Conservation (phyloP, 2,329 filamentous ascomycete genomes). For the Neophaeococcomyces aloes region DNA sequence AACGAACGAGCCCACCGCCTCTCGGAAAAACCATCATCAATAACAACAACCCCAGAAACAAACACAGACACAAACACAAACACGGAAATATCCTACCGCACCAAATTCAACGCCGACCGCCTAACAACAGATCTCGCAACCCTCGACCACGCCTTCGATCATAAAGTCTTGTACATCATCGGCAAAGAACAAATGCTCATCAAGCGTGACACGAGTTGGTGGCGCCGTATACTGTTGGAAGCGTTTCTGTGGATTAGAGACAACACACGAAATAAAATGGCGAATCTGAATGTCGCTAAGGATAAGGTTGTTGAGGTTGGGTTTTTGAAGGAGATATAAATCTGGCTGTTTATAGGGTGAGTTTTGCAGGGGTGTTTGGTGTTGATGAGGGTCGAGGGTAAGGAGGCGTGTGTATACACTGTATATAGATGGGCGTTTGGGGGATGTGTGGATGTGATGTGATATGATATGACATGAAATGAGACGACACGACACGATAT, state of each 20-base stretch:
- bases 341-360: too few species aligned
- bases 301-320: constrained; percentile 33
- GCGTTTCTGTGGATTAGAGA: constrained; percentile 31
- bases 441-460: too few species aligned
- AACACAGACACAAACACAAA: too few species aligned
- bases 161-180: constrained; percentile 42
- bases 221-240: constrained; percentile 23
- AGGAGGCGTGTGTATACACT: too few species aligned
- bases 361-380: too few species aligned
- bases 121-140: constrained; percentile 21
- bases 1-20: constrained; percentile 2
- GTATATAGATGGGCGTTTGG: too few species aligned
- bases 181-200: constrained; percentile 33
- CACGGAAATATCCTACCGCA: not conserved
- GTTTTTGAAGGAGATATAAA: constrained; percentile 31
- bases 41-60: too few species aligned
- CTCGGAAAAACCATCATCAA: too few species aligned
- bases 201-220: constrained; percentile 22
- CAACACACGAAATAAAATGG: constrained; percentile 30
- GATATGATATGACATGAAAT: too few species aligned
- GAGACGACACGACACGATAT: too few species aligned
- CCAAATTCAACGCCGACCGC: not conserved
- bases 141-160: constrained; percentile 35
- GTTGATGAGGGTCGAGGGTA: too few species aligned
- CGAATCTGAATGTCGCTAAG: constrained; percentile 28